Percentiles rank a stretch among this genome's conserved stretches.
Conservation (phyloP, 345 rosid species). For the Salix suchowensis region DNA sequence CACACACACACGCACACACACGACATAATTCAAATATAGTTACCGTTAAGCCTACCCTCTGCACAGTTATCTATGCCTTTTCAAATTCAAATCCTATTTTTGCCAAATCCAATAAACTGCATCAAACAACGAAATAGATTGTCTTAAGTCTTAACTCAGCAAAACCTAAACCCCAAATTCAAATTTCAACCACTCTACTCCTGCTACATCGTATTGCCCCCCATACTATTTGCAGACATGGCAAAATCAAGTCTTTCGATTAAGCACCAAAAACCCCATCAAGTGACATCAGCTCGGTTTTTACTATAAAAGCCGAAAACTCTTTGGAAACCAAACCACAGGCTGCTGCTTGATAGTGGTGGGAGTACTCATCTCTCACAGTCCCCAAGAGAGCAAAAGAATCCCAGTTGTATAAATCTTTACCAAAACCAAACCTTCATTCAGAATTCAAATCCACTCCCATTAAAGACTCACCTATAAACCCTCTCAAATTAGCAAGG, state of each 20-base stretch:
- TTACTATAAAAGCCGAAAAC: neutral
- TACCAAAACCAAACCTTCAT: neutral
- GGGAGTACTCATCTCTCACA: neutral
- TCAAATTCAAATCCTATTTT: conserved; percentile 16
- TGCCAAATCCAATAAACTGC: neutral
- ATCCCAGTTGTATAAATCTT: neutral
- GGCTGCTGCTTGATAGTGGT: no score
- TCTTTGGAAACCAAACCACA: neutral
- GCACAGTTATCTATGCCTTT: conserved; percentile 10
- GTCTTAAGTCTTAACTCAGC: no score
- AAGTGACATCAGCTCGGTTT: neutral
- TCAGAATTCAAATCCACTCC: neutral
- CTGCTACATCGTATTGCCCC: no score
- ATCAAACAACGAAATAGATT: neutral
- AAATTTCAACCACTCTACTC: no score
- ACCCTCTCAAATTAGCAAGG: neutral
- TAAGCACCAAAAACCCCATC: no score
- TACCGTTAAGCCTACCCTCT: neutral
- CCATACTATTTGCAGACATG: no score
- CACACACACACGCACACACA: neutral
- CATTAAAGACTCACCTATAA: neutral
- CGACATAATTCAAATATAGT: neutral
- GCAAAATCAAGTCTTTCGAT: no score
- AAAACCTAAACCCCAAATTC: no score
- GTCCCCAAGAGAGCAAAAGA: neutral